Evolutionary conservation across 495 filamentous ascomycete species (phyloP), one percentile per base, ranked within the genome.

Genomic region (Penicillium herquei): DNA sequence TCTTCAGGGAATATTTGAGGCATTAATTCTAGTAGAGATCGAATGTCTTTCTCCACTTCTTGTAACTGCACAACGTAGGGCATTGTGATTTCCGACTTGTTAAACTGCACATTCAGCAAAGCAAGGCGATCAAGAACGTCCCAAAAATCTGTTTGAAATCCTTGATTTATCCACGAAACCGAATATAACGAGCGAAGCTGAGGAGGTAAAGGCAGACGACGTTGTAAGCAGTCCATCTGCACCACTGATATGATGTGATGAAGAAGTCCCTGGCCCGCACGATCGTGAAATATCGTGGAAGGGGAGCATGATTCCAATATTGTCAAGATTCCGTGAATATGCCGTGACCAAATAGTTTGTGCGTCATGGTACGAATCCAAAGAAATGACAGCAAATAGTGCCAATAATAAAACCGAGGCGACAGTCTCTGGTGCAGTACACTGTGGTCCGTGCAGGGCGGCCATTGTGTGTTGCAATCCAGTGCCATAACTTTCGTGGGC

Each of bases 201-300:
- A 32, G 40, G 41, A 12, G 52, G 52, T 9, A 48, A 17, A 1
- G 41, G 32, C 13, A 30, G 6, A 9, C 43, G 9, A 7, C 52
- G 52, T 4, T 54, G 17, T 14, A 54, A 10, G 17, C 12, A 48
- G 14, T 54, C 52, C 16, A 54, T 39, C 35, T 54, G 52, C 6
- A 48, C 33, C 5, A 32, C 34, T 0, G 42, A 47, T 31, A 54
- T 48, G 6, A 54, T 40, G 18, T 54, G 52, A 33, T 54, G 52
- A 9, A 54, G 52, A 54, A 54, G n/a, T n/a, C 52, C 11, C 26
- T 48, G 52, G 14, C 52, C 52, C 9, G 43, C 11, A 12, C 7
- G 12, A 10, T 3, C 41, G 3, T 54, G 16, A 33, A 54, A 54
- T 16, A 35, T 48, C 5, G 35, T n/a, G 16, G 42, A 26, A n/a